phyloP scores from a whole-genome alignment of 768 basidiomycete genomes.

The Amanita jacksonii region DNA sequence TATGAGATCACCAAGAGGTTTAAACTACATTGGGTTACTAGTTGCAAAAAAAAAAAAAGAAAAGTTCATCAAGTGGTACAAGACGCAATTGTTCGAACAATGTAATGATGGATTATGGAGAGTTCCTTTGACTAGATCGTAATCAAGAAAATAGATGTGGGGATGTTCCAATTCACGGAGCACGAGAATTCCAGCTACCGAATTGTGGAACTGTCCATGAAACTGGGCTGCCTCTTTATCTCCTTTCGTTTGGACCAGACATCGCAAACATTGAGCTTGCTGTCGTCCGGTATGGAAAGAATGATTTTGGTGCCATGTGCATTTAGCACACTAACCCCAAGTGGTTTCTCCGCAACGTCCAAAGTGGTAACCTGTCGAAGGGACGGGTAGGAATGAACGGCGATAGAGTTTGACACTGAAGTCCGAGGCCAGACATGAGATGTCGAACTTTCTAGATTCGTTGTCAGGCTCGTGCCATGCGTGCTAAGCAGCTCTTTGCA shows the following conservation, averaged over 20 bases:
- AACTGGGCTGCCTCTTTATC: slow-evolving; percentile 23
- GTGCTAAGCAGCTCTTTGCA: slow-evolving; percentile 82
- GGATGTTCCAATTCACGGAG: no score
- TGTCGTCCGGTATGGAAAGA: slow-evolving; percentile 17
- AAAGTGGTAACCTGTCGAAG: slow-evolving; percentile 43
- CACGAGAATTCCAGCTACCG: slow-evolving; percentile 9
- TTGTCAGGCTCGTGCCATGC: slow-evolving; percentile 34
- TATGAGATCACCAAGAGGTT: background rate
- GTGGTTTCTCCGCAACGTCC: slow-evolving; percentile 34
- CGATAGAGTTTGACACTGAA: slow-evolving; percentile 27
- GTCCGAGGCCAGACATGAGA: slow-evolving; percentile 11
- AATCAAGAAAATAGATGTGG: slow-evolving; percentile 5
- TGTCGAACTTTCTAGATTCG: slow-evolving; percentile 5
- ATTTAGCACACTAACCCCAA: slow-evolving; percentile 48
- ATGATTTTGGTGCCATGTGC: slow-evolving; percentile 19
- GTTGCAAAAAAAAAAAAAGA: slow-evolving; percentile 2
- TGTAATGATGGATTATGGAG: slow-evolving; percentile 4
- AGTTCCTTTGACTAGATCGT: slow-evolving; percentile 6
- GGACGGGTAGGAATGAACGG: slow-evolving; percentile 51
- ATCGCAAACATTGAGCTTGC: slow-evolving; percentile 21
- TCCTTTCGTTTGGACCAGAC: slow-evolving; percentile 22
- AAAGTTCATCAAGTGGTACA: slow-evolving; percentile 6
- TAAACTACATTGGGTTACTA: slow-evolving; percentile 7
- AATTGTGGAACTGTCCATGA: slow-evolving; percentile 19
- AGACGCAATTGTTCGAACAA: slow-evolving; percentile 5